Evolutionary conservation across 2,329 filamentous ascomycete species (phyloP).

Genomic region (Coniella lustricola): DNA sequence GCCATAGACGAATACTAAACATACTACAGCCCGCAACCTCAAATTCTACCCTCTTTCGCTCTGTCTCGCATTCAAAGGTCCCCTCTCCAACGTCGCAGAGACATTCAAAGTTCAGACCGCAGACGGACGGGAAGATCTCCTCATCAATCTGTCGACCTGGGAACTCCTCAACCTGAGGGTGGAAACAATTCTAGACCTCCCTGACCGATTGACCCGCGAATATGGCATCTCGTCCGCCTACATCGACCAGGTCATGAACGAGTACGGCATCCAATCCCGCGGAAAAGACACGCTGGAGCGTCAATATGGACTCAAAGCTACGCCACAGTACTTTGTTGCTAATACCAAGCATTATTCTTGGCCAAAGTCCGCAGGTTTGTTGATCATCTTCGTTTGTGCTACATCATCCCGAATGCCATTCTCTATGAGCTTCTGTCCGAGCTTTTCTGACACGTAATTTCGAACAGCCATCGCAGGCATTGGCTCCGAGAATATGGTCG

Average conservation of each 20-base stretch:
- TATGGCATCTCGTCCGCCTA: conserved; percentile 33
- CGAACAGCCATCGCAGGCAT: conserved; percentile 34
- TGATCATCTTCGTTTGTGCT: no score
- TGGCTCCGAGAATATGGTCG: conserved; percentile 34
- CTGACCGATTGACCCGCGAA: conserved; percentile 29
- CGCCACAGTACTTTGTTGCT: conserved; percentile 30
- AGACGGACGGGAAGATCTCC: conserved; percentile 19
- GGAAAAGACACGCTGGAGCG: conserved; percentile 32
- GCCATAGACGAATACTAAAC: no score
- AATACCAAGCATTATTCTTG: conserved; percentile 41
- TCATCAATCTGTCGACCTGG: conserved; percentile 29
- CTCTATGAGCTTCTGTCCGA: not conserved
- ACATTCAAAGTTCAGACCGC: conserved; percentile 29
- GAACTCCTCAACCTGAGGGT: conserved; percentile 38
- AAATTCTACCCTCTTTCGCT: conserved; percentile 33
- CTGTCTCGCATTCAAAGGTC: conserved; percentile 18
- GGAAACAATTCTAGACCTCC: conserved; percentile 32
- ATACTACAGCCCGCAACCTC: conserved; percentile 29
- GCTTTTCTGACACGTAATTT: not conserved
- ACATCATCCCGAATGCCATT: no score
- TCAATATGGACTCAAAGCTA: conserved; percentile 25
- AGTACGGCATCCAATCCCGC: conserved; percentile 32
- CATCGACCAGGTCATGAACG: conserved; percentile 24
- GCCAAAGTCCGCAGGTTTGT: conserved; percentile 39
- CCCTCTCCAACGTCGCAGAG: conserved; percentile 24